Evolutionary conservation across 116 monocot species (phyloP).

Genomic region (Papilionanthe hybrid): DNA sequence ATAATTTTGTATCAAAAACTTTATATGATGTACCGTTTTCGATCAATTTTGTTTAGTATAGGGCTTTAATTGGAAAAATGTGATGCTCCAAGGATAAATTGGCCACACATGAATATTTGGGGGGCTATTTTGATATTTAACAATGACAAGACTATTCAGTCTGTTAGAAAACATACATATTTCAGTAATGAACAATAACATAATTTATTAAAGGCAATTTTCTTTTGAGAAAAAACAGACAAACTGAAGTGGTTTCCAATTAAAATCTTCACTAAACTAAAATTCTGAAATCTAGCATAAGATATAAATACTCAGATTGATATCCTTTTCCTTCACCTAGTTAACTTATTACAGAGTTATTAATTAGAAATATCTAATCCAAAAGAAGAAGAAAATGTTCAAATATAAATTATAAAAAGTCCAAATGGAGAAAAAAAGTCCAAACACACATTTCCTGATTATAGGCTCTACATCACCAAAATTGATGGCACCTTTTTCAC

Average conservation of each 20-base stretch:
- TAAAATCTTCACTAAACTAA: background rate
- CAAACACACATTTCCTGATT: constrained; percentile 67
- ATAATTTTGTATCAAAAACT: too few relatives aligned
- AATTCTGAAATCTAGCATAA: background rate
- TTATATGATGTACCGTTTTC: too few relatives aligned
- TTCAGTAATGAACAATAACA: background rate
- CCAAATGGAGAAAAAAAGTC: background rate
- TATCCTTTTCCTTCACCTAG: background rate
- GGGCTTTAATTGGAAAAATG: too few relatives aligned
- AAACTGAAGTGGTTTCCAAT: background rate
- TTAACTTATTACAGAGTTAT: background rate
- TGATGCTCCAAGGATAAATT: too few relatives aligned
- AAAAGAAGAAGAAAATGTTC: background rate
- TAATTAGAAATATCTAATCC: background rate
- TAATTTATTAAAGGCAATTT: background rate
- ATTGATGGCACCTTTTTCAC: constrained; percentile 68
- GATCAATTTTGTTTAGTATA: too few relatives aligned
- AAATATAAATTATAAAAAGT: background rate
- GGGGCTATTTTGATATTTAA: too few relatives aligned
- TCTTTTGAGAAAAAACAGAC: too few relatives aligned
- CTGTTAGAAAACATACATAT: background rate
- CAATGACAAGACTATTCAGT: background rate
- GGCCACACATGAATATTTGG: too few relatives aligned
- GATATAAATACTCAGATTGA: background rate
- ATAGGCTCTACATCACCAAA: constrained; percentile 70